Evolutionary conservation across 768 basidiomycete species (phyloP).

Genomic region (Leccinum disarticulatum): DNA sequence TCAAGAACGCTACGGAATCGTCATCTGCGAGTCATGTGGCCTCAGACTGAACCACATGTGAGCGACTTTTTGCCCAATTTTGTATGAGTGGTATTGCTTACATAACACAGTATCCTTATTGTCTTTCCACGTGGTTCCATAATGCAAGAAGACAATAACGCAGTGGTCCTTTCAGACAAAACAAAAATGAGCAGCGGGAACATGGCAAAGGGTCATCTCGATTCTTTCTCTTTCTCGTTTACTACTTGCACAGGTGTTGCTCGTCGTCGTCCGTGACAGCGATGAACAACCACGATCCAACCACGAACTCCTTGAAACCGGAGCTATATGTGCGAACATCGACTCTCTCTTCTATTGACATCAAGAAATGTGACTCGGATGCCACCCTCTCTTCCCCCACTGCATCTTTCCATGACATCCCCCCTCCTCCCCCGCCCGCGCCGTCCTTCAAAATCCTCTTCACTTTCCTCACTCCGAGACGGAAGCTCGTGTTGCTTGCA

Average conservation of each 20-base stretch:
- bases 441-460: constrained; percentile 69
- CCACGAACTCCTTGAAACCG: constrained; percentile 1
- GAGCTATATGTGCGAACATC: constrained; percentile 23
- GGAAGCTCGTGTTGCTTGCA: constrained; percentile 54
- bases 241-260: constrained; percentile 5
- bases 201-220: constrained; percentile 4
- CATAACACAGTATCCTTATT: constrained; percentile 20
- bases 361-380: constrained; percentile 15
- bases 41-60: not conserved
- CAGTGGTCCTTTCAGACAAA: constrained; percentile 8
- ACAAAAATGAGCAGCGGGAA: constrained; percentile 23
- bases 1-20: too few species aligned
- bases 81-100: constrained; percentile 18
- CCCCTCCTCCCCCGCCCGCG: constrained; percentile 31
- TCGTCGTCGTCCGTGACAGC: constrained; percentile 30
- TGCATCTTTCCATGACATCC: constrained; percentile 16
- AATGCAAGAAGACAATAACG: constrained; percentile 23
- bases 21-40: not conserved
- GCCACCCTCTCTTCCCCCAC: constrained; percentile 11
- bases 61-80: constrained; percentile 15
- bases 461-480: constrained; percentile 57
- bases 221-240: constrained; percentile 14
- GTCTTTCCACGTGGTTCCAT: constrained; percentile 13
- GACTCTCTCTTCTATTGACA: constrained; percentile 20
- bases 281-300: constrained; percentile 35